Evolutionary conservation across 108 stramenopile species (phyloP).

Genomic region (Seminavis robusta): DNA sequence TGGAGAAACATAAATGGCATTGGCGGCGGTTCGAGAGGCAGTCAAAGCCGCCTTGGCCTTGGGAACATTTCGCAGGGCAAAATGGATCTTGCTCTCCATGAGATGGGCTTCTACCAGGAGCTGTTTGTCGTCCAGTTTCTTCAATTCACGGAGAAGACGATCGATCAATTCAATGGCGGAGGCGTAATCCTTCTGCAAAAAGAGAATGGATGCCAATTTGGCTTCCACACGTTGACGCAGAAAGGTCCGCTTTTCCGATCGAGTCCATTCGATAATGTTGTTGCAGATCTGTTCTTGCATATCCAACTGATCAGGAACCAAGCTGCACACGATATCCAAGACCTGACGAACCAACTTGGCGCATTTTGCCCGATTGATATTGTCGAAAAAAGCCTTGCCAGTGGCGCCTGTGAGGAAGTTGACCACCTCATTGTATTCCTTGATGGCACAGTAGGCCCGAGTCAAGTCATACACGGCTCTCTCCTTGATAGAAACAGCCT

Average conservation of each 20-base stretch:
- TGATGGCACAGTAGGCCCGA: constrained; percentile 68
- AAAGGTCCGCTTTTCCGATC: constrained; percentile 90
- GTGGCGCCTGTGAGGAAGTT: constrained; percentile 67
- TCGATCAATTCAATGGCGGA: constrained; percentile 85
- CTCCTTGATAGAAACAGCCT: constrained; percentile 91
- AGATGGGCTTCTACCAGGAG: constrained; percentile 96
- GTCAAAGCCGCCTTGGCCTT: constrained; percentile 99
- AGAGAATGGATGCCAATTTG: constrained; percentile 84
- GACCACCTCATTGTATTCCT: constrained; percentile 77
- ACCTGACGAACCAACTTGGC: constrained; percentile 97
- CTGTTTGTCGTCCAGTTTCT: constrained; percentile 99
- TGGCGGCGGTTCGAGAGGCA: constrained; percentile 93
- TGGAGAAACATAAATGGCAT: constrained; percentile 91
- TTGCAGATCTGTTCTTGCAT: constrained; percentile 88
- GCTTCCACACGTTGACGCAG: constrained; percentile 97
- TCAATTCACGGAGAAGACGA: constrained; percentile 89
- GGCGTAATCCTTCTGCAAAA: constrained; percentile 76
- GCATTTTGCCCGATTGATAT: constrained; percentile 95
- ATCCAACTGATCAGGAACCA: constrained; percentile 80
- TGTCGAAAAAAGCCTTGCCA: constrained; percentile 74
- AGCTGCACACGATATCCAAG: constrained; percentile 89
- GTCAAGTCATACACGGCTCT: constrained; percentile 90
- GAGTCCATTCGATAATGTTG: constrained; percentile 91
- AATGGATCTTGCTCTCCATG: constrained; percentile 92
- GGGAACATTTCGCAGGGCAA: constrained; percentile 93